phyloP scores from a whole-genome alignment of 352 stramenopile species.

The Thraustochytrium striatum region DNA sequence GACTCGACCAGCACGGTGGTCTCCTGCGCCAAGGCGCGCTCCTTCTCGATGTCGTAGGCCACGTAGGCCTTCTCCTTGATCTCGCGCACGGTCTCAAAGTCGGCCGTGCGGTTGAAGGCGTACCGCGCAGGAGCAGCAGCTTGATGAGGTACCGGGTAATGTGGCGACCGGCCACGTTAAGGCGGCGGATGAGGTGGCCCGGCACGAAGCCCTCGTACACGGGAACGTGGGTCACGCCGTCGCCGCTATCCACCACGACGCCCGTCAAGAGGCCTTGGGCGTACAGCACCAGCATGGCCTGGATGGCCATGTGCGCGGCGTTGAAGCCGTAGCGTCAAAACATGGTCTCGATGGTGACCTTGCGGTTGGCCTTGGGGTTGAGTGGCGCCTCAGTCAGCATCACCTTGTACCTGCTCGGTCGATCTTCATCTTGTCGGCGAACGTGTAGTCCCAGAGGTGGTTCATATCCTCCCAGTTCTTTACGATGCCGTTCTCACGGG shows the following conservation, averaged over 20 bases:
- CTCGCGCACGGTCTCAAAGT: slow-evolving; percentile 85
- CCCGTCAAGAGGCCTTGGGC: slow-evolving; percentile 79
- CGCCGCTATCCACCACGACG: slow-evolving; percentile 84
- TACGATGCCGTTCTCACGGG: slow-evolving; percentile 90
- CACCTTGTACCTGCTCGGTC: slow-evolving; percentile 69
- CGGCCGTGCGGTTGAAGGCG: slow-evolving; percentile 80
- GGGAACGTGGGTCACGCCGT: slow-evolving; percentile 86
- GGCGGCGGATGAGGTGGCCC: slow-evolving; percentile 76
- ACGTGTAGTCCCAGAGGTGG: slow-evolving; percentile 93
- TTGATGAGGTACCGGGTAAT: slow-evolving; percentile 92
- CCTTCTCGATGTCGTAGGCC: slow-evolving; percentile 74
- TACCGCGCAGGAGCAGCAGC: slow-evolving; percentile 82
- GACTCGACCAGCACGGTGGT: slow-evolving; percentile 83
- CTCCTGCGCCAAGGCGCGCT: slow-evolving; percentile 75
- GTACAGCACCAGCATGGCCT: slow-evolving; percentile 88
- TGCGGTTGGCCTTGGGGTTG: slow-evolving; percentile 82
- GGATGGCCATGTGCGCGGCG: slow-evolving; percentile 78
- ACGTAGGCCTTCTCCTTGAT: slow-evolving; percentile 93
- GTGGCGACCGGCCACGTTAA: slow-evolving; percentile 83
- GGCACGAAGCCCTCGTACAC: slow-evolving; percentile 83
- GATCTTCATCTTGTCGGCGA: slow-evolving; percentile 70
- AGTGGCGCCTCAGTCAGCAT: slow-evolving; percentile 83
- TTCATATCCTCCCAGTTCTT: slow-evolving; percentile 96
- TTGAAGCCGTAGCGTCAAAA: slow-evolving; percentile 87
- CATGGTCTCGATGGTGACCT: slow-evolving; percentile 85